Base-by-base conservation (phyloP, 164 flowering plant genomes). In the Euptelea pleiosperma region DNA sequence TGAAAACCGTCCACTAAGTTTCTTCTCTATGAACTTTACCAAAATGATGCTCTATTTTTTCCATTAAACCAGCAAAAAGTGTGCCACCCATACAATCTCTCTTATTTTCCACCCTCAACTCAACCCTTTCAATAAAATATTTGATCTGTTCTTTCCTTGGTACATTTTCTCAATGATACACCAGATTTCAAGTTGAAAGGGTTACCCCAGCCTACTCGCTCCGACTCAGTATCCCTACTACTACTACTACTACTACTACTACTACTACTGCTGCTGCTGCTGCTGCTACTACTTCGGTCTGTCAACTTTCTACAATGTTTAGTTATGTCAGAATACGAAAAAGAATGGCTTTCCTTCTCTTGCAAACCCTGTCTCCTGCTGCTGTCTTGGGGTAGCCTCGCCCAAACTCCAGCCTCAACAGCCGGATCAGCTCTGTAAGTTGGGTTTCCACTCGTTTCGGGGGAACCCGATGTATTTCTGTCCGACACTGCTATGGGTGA, bases 231-330 rank as follows among this genome's bases (percentile, higher is more conserved):
- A 63, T 77, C 77, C 61, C 79, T 77, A 69, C 18, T 31, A 60
- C 76, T 68, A 58, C 61, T 56, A 37, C 48, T 56, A 52, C 34
- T 22, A 55, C 24, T 26, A 22, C 66, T 68, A 58, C 72, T 64
- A 58, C 68, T 73, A 69, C 73, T 69, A 62, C 53, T 49, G n/a
- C 48, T 56, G 49, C 34, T 22, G 40, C 24, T 26, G 11, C 66
- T 68, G 55, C 72, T 64, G 56, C 68, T 73, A 69, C 73, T 69
- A 62, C 53, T 49, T 58, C 61, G 28, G 48, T 22, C 35, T 34
- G 35, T 70, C 72, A 71, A 57, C 45, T 79, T 78, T 58, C 79
- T 79, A 77, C 70, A 55, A 2, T 65, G 82, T 66, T 67, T 79
- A 72, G 30, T 68, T 40, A 57, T 49, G 74, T 81, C 81, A 68